Base-by-base conservation (phyloP, 2,329 filamentous ascomycete genomes). In the Aurifilum marmelostoma region DNA sequence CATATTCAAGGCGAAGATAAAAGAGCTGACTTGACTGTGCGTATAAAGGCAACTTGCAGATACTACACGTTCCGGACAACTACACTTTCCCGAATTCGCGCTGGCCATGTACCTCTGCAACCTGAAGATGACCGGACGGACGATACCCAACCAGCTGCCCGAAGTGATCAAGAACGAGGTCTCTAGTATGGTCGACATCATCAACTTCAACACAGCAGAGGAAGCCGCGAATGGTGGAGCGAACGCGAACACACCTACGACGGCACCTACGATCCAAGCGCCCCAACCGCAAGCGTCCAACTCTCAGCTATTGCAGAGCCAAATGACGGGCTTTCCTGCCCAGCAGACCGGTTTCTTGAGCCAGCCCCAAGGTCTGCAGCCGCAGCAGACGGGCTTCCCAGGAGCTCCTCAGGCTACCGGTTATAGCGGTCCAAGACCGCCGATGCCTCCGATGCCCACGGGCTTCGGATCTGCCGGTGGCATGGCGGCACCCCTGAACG, bases 161-260 rank as follows among this genome's bases (percentile, higher is more conserved):
- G 94, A 97, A 41, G 91, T 89, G 69, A 90, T 99, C 73, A 92
- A 90, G 82, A 99, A 99, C 75, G 96, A 99, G 79, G 96, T 99
- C 24, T 98, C 95, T 3, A 97, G 96, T 80, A 98, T 99, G 94
- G 96, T 99, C 54, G 96, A 99, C 77, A 99, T 99, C 68, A 99
- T 99, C 77, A 97, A 94, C 70, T 99, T 99, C 78, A 93, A 91
- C 74, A 88, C 97, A 32, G 89, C 88, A 0, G 96, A 99, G 73
- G 91, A 95, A 37, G 83, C 82, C 52, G 83, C 81, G 6, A 76
- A 77, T 18, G 74, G 82, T 54, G 80, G 86, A 27, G 79, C 85
- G n/a, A 82, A 85, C 71, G 81, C 83, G 69, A 84, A 79, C 71
- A 83, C 82, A 12, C 79, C 83, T 9, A 81, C 84, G 0, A 81